Evolutionary conservation across 2,329 filamentous ascomycete genomes (phyloP).

Genomic region (Pyrenophora teres): DNA sequence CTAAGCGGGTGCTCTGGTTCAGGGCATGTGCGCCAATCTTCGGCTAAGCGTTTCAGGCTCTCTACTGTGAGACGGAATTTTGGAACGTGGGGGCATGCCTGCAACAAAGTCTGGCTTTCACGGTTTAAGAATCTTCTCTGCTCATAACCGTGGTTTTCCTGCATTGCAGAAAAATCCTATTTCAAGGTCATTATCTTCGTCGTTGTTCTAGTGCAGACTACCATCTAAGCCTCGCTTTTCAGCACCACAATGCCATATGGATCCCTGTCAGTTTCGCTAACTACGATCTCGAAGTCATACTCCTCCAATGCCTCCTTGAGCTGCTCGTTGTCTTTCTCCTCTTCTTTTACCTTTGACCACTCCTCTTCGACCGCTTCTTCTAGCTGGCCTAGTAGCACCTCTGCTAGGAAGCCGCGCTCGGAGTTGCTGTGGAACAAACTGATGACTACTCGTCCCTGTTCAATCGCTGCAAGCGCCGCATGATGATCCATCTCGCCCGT

Average conservation of each 20-base stretch:
- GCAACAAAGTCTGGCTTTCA: no score
- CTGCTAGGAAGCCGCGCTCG: conserved; percentile 78
- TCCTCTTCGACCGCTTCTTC: conserved; percentile 61
- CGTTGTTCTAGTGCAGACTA: no score
- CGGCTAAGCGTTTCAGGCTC: no score
- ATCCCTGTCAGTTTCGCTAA: conserved; percentile 82
- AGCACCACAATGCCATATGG: conserved; percentile 73
- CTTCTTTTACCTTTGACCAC: conserved; percentile 56
- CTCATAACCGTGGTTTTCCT: neutral
- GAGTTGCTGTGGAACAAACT: conserved; percentile 92
- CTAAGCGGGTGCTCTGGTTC: no score
- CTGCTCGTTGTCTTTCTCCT: conserved; percentile 48
- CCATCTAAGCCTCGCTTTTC: conserved; percentile 24
- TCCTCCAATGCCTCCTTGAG: conserved; percentile 58
- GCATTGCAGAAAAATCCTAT: no score
- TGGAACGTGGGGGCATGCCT: no score
- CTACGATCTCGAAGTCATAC: conserved; percentile 65
- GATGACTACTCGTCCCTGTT: conserved; percentile 80
- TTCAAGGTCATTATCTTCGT: no score
- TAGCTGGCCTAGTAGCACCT: conserved; percentile 71
- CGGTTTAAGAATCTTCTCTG: neutral
- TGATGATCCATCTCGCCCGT: conserved; percentile 95
- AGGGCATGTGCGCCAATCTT: no score
- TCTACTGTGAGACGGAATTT: no score
- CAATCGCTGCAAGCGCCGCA: conserved; percentile 82